A percentile compares a stretch with the other conserved stretches of the same genome.
phyloP scores from a whole-genome alignment of 225 moss, liverwort and hornwort genomes.

The Pleurozium schreberi region DNA sequence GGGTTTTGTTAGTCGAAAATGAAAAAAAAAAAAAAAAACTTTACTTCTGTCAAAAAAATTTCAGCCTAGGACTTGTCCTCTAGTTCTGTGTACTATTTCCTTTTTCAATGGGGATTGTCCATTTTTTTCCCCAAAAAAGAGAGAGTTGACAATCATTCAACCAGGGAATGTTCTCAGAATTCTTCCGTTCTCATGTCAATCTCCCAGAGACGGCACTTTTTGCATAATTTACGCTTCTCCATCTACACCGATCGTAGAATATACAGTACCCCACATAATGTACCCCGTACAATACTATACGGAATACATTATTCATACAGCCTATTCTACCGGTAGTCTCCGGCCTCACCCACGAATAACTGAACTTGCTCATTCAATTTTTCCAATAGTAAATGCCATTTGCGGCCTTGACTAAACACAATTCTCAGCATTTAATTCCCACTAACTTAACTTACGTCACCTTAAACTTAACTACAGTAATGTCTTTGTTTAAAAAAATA shows the following conservation, averaged over 20 bases:
- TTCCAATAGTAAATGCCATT: constrained; percentile 5
- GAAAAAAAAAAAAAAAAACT: too few species aligned
- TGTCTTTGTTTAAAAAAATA: too few species aligned
- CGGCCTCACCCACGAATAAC: too few species aligned
- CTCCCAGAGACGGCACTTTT: not conserved
- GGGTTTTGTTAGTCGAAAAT: too few species aligned
- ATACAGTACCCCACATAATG: not conserved
- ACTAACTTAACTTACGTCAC: too few species aligned
- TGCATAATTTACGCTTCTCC: not conserved
- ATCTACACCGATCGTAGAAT: not conserved
- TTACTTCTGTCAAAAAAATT: too few species aligned
- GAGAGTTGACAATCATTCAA: not conserved
- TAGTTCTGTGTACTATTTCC: too few species aligned
- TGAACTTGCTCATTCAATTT: not conserved
- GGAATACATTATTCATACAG: not conserved
- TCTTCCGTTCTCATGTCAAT: not conserved
- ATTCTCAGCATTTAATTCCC: not conserved
- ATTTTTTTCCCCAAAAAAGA: too few species aligned
- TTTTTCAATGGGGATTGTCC: too few species aligned
- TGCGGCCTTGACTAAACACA: not conserved
- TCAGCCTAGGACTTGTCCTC: too few species aligned
- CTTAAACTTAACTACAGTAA: too few species aligned
- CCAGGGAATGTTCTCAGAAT: not conserved
- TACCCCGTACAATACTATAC: not conserved
- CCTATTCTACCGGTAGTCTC: not conserved